Conservation (phyloP, 495 filamentous ascomycete species). For the Penicillium paradoxum region DNA sequence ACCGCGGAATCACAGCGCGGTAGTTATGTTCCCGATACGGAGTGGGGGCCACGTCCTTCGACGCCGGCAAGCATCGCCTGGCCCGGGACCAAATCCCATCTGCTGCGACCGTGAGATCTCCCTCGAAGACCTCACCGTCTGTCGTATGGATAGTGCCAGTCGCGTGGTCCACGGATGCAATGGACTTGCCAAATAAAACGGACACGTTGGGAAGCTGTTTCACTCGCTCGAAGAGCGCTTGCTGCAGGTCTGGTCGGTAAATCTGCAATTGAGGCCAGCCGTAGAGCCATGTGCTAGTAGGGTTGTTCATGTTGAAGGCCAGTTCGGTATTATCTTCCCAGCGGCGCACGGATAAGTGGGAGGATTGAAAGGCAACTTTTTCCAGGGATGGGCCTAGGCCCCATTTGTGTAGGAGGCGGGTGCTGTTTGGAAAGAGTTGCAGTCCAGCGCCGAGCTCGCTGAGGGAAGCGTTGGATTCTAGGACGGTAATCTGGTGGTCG, state of each 20-base stretch:
- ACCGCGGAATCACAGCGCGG: slow-evolving; percentile 12
- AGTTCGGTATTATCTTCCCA: slow-evolving; percentile 13
- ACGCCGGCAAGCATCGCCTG: slow-evolving; percentile 12
- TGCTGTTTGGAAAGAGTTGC: slow-evolving; percentile 13
- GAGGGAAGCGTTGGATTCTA: slow-evolving; percentile 13
- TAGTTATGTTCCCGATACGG: slow-evolving; percentile 14
- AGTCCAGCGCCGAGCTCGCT: slow-evolving; percentile 13
- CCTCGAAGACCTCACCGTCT: slow-evolving; percentile 8
- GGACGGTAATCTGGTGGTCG: slow-evolving; percentile 5
- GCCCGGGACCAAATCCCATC: slow-evolving; percentile 13
- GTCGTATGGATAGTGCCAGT: slow-evolving; percentile 9
- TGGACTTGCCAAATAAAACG: slow-evolving; percentile 8
- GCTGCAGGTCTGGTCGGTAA: slow-evolving; percentile 13
- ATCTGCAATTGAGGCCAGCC: slow-evolving; percentile 13
- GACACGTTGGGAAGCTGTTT: slow-evolving; percentile 9
- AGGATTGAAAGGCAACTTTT: slow-evolving; percentile 11
- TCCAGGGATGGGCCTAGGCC: slow-evolving; percentile 7
- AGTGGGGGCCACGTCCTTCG: slow-evolving; percentile 11
- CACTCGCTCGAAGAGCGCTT: slow-evolving; percentile 10
- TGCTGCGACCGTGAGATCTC: slow-evolving; percentile 12
- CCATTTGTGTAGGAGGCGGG: slow-evolving; percentile 12
- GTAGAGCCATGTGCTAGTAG: slow-evolving; percentile 11
- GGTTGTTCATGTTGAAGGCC: slow-evolving; percentile 14
- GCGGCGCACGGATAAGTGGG: slow-evolving; percentile 10
- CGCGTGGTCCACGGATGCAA: slow-evolving; percentile 3